phyloP scores from a whole-genome alignment of 1,284 basidiomycete genomes.

The Singerocomus rubriflavus region DNA sequence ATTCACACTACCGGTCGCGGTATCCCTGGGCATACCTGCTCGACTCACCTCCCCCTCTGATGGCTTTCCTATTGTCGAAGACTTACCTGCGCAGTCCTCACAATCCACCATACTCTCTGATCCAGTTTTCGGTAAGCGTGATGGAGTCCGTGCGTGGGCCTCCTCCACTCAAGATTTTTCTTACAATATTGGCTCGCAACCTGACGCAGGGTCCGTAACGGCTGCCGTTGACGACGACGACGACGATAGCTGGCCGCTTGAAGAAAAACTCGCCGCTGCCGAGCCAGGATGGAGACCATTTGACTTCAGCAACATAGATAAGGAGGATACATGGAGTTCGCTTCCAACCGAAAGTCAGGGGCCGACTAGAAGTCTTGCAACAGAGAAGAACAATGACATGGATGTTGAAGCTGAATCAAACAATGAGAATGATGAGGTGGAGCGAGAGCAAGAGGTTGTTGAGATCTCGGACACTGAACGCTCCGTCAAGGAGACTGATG shows the following conservation, averaged over 20 bases:
- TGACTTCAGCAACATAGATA: conserved; percentile 36
- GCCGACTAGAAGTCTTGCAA: conserved; percentile 25
- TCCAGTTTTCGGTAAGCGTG: conserved; percentile 46
- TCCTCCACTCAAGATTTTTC: conserved; percentile 59
- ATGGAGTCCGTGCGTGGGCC: conserved; percentile 49
- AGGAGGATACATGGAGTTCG: conserved; percentile 73
- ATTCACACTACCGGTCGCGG: conserved; percentile 43
- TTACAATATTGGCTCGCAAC: conserved; percentile 40
- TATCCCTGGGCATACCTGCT: conserved; percentile 44
- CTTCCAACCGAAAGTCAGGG: conserved; percentile 53
- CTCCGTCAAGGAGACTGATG: conserved; percentile 36
- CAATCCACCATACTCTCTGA: conserved; percentile 51
- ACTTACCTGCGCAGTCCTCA: conserved; percentile 51
- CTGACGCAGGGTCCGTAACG: conserved; percentile 29
- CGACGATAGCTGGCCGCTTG: conserved; percentile 71
- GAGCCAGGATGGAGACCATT: conserved; percentile 56
- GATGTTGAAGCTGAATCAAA: conserved; percentile 6
- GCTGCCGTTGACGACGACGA: conserved; percentile 60
- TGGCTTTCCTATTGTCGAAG: conserved; percentile 18
- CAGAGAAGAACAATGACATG: conserved; percentile 13
- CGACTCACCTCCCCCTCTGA: conserved; percentile 31
- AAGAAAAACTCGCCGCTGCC: conserved; percentile 54
- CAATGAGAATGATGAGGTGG: conserved; percentile 15
- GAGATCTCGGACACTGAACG: conserved; percentile 30
- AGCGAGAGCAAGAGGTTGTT: conserved; percentile 36